Percentiles rank a stretch among this genome's conserved stretches.
Evolutionary conservation across 257 asterid species (phyloP).

Genomic region (Anisodus tanguticus): DNA sequence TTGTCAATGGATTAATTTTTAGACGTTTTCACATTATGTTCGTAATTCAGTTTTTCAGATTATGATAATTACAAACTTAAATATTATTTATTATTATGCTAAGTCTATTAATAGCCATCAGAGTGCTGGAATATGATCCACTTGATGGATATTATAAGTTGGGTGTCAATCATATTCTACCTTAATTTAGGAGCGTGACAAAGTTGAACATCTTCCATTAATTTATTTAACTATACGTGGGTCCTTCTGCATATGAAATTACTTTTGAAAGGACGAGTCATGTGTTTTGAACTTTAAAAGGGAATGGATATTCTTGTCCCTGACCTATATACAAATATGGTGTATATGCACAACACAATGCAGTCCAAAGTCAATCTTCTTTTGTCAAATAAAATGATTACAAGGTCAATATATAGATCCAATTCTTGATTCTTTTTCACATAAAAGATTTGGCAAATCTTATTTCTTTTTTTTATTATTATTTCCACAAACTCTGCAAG

Average conservation of each 20-base stretch:
- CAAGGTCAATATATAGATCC: background rate
- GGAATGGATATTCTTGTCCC: background rate
- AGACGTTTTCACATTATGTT: too few species aligned
- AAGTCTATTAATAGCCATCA: too few species aligned
- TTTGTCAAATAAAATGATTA: constrained; percentile 6
- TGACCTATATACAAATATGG: background rate
- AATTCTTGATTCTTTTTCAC: background rate
- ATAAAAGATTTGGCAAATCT: background rate
- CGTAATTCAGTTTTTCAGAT: too few species aligned
- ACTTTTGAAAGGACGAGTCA: background rate
- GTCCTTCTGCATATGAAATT: background rate
- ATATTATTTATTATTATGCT: too few species aligned
- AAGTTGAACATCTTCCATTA: background rate
- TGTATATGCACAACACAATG: background rate
- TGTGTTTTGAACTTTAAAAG: background rate
- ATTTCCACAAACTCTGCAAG: constrained; percentile 16
- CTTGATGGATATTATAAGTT: too few species aligned
- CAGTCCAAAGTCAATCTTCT: background rate
- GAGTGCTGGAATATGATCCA: too few species aligned
- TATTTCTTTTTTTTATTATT: constrained; percentile 19
- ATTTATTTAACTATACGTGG: background rate
- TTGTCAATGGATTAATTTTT: too few species aligned
- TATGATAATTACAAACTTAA: too few species aligned
- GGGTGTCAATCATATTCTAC: too few species aligned
- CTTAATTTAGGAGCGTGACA: too few species aligned